A percentile compares a stretch with the other conserved stretches of the same genome.
Evolutionary conservation across 139 green algal species (phyloP).

Genomic region (Ettlia oleoabundans): DNA sequence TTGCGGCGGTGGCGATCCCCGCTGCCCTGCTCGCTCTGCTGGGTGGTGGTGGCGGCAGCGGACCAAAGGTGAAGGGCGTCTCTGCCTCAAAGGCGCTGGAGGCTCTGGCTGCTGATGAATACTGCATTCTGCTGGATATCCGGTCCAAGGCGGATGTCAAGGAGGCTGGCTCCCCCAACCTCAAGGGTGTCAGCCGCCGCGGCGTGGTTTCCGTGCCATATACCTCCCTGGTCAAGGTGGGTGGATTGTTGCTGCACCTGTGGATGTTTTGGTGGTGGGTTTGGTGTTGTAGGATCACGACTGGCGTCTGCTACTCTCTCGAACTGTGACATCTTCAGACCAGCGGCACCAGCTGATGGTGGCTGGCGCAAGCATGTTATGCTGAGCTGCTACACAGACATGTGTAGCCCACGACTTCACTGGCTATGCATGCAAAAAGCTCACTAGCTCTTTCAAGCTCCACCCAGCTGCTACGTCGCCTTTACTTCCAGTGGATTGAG

Average conservation of each 20-base stretch:
- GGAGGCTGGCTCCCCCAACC: conserved; percentile 46
- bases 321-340: no score
- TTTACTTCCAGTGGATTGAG: no score
- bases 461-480: no score
- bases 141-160: conserved; percentile 49
- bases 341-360: no score
- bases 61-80: conserved; percentile 37
- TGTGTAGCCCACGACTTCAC: no score
- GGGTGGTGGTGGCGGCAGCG: not conserved
- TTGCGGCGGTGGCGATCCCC: not conserved
- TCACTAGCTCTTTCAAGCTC: no score
- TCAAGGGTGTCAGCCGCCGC: conserved; percentile 41
- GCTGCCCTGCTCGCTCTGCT: conserved; percentile 24
- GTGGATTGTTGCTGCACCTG: not conserved
- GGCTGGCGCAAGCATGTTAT: no score
- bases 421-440: no score
- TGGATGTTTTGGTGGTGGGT: not conserved
- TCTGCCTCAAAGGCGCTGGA: conserved; percentile 41
- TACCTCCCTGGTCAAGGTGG: conserved; percentile 25
- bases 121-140: conserved; percentile 50
- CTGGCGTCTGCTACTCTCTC: no score
- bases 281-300: no score
- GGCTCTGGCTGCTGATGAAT: conserved; percentile 34
- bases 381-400: no score
- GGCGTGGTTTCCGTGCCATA: conserved; percentile 36